Base-by-base conservation (phyloP, 1,139 yeast genomes). In the Blastobotrys niveus region DNA sequence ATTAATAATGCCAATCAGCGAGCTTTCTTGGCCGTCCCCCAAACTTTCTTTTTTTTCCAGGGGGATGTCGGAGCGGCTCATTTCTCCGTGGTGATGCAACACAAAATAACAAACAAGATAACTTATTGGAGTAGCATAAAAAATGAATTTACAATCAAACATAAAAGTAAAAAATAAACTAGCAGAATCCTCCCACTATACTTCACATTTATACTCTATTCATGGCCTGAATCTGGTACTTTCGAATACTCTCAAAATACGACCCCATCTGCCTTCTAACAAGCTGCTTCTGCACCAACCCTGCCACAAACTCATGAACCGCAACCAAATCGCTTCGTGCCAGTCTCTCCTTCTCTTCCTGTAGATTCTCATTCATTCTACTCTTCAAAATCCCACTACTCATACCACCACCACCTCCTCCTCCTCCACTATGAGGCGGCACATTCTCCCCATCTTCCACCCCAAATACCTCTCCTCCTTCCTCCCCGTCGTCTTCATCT, bases 341-440 rank as follows among this genome's bases (percentile, higher is more conserved):
- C 17, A 40, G 34, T 6, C 49, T 32, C 17, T 17, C 34, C 18
- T 32, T 32, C 29, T 47, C 50, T 14, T 40, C 21, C 9, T 39
- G 38, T 22, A 27, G 22, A 24, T 47, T 49, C n/a, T 14, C 19
- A 19, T 47, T 47, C 22, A 17, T 18, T 27, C 40, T 43, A 14
- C 38, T 45, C 39, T 47, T 49, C 17, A 49, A 43, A n/a, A 48
- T 48, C 40, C 47, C 24, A 2, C 37, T 43, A 39, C 21, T 30
- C 38, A 27, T 15, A 40, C 38, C 10, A 7, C 26, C 26, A 10
- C 26, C 26, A 10, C 26, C 6, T 7, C 26, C 10, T 6, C 26
- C 10, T 6, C 9, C 26, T 6, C 26, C 26, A 10, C 26, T 10
- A 10, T 24, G 10, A 24, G 10, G 6, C 26, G 26, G 10, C 6